A percentile compares a stretch with the other conserved stretches of the same genome.
phyloP scores from a whole-genome alignment of 306 rosid species.

The Echinosophora koreensis region DNA sequence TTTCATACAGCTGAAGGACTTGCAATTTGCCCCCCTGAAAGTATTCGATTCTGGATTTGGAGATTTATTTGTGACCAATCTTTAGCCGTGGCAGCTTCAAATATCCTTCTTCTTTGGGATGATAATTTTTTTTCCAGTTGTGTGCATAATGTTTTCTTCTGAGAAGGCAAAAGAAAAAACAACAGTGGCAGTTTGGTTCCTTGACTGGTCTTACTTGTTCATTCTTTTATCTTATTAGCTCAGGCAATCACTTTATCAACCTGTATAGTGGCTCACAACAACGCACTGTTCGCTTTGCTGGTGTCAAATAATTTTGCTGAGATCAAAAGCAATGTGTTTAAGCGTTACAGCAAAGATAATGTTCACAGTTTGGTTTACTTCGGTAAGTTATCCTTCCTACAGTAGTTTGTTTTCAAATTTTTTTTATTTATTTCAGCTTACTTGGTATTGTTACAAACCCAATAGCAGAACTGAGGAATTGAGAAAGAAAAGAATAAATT shows the following conservation, averaged over 20 bases:
- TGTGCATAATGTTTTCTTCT: conserved; percentile 40
- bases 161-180: conserved; percentile 20
- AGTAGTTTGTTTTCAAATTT: not conserved
- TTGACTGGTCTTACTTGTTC: conserved; percentile 79
- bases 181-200: conserved; percentile 58
- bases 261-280: conserved; percentile 96
- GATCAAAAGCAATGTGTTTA: conserved; percentile 95
- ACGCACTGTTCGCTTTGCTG: conserved; percentile 90
- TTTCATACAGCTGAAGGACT: conserved; percentile 93
- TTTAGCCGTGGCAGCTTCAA: conserved; percentile 89
- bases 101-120: conserved; percentile 72
- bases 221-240: conserved; percentile 94
- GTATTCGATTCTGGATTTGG: conserved; percentile 76
- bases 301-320: conserved; percentile 98
- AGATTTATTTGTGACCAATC: conserved; percentile 78
- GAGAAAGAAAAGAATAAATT: too few relatives aligned
- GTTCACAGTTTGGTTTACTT: conserved; percentile 93
- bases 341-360: conserved; percentile 89
- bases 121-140: conserved; percentile 5
- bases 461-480: too few relatives aligned
- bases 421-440: conserved; percentile 27
- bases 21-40: conserved; percentile 79
- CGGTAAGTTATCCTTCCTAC: conserved; percentile 66
- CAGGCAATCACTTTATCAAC: conserved; percentile 99
- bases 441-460: not conserved